Percentiles rank a stretch among this genome's conserved stretches.
Evolutionary conservation across 805 yeast genomes (phyloP).

Genomic region (Nakazawaea pomicola): DNA sequence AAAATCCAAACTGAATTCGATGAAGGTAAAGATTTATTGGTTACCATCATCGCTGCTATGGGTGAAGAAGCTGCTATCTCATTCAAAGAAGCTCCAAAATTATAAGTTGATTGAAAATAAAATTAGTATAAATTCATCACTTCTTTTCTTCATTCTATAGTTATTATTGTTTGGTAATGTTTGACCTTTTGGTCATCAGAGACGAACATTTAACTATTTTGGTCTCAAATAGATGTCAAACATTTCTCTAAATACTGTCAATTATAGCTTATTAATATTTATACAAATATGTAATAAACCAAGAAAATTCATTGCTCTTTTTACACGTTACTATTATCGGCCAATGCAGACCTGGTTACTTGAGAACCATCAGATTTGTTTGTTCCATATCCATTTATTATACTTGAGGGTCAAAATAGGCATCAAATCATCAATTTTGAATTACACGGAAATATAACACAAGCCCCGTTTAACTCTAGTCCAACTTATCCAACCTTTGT

Average conservation of each 20-base stretch:
- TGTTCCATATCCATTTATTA: too few species aligned
- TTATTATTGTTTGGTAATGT: not conserved
- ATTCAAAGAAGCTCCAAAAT: slow-evolving; percentile 96
- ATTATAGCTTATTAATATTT: slow-evolving; percentile 9
- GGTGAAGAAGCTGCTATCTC: slow-evolving; percentile 99
- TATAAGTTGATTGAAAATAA: slow-evolving; percentile 17
- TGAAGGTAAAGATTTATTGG: slow-evolving; percentile 96
- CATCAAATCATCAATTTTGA: not conserved
- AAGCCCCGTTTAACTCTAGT: slow-evolving; percentile 29
- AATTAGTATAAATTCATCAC: not conserved
- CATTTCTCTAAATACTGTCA: too few species aligned
- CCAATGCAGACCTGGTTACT: too few species aligned
- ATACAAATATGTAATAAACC: slow-evolving; percentile 8
- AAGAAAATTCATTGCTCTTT: too few species aligned
- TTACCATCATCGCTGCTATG: slow-evolving; percentile 97
- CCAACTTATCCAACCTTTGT: slow-evolving; percentile 57
- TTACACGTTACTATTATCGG: too few species aligned
- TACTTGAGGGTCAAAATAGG: not conserved
- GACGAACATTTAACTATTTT: too few species aligned
- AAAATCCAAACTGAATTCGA: slow-evolving; percentile 89
- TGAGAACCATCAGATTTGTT: too few species aligned
- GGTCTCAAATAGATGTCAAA: too few species aligned
- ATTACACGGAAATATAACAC: too few species aligned
- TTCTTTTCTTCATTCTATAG: not conserved
- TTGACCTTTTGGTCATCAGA: not conserved